A percentile compares a stretch with the other conserved stretches of the same genome.
These are phyloP conservation scores for Astrothelium macrocarpum DNA, from an alignment of 495 filamentous ascomycete species.

Conservation along the genomic window DNA sequence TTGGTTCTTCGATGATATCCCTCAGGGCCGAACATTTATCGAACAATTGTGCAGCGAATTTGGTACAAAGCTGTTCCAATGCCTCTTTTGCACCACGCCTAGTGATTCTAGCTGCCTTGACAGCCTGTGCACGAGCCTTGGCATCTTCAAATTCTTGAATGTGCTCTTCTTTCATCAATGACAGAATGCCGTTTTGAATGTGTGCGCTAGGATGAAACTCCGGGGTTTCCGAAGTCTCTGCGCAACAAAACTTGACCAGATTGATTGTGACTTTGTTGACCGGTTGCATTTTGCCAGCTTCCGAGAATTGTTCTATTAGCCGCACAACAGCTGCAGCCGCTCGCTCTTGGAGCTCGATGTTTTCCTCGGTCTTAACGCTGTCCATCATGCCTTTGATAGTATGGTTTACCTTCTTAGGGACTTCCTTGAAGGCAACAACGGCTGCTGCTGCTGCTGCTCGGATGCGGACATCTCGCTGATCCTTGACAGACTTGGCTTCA, in stretches of 20 bases:
- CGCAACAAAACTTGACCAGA: constrained; percentile 90
- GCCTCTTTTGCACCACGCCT: constrained; percentile 89
- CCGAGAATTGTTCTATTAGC: constrained; percentile 78
- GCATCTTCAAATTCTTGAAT: constrained; percentile 85
- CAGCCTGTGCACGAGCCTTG: constrained; percentile 75
- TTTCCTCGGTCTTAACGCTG: constrained; percentile 91
- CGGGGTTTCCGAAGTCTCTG: constrained; percentile 93
- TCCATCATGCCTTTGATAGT: constrained; percentile 97
- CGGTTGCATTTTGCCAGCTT: constrained; percentile 61
- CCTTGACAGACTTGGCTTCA: constrained; percentile 67
- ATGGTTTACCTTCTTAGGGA: constrained; percentile 82
- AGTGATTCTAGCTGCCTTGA: constrained; percentile 76
- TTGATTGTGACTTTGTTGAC: constrained; percentile 92
- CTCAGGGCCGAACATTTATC: constrained; percentile 71
- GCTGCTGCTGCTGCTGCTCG: constrained; percentile 79
- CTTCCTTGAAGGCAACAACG: constrained; percentile 68
- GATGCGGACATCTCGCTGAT: constrained; percentile 76
- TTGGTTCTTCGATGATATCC: constrained; percentile 66
- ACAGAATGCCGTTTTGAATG: constrained; percentile 70
- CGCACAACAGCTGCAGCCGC: constrained; percentile 73
- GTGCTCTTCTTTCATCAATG: constrained; percentile 93
- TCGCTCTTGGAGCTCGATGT: constrained; percentile 76
- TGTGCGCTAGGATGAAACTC: constrained; percentile 74
- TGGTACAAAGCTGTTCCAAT: constrained; percentile 71
- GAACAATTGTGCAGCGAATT: constrained; percentile 68